phyloP scores from a whole-genome alignment of 768 basidiomycete genomes.

The Boletus subcaerulescens region DNA sequence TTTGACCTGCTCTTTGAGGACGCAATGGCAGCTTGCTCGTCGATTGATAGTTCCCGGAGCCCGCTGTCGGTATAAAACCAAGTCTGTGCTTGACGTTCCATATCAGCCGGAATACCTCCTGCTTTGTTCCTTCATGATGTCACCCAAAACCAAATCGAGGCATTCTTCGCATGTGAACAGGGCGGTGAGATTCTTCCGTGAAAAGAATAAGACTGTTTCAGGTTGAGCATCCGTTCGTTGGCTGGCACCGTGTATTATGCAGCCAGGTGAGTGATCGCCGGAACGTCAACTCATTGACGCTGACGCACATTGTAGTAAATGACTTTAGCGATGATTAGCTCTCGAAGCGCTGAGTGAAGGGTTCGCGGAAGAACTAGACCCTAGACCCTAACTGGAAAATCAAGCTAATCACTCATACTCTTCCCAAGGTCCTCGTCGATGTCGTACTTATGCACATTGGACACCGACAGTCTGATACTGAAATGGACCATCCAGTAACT shows the following conservation, averaged over 20 bases:
- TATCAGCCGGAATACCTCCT: neutral
- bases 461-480: too few species aligned
- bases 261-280: slow-evolving; percentile 14
- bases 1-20: too few species aligned
- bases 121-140: neutral
- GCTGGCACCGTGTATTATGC: slow-evolving; percentile 15
- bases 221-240: slow-evolving; percentile 21
- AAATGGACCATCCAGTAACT: slow-evolving; percentile 6
- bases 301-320: slow-evolving; percentile 11
- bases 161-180: slow-evolving; percentile 36
- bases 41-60: neutral
- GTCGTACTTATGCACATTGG: too few species aligned
- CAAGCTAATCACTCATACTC: neutral
- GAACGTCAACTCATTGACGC: neutral
- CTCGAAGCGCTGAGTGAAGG: slow-evolving; percentile 17
- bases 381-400: slow-evolving; percentile 24
- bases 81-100: neutral
- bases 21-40: too few species aligned
- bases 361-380: slow-evolving; percentile 13
- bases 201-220: slow-evolving; percentile 34
- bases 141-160: slow-evolving; percentile 18
- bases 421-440: too few species aligned
- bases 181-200: slow-evolving; percentile 23
- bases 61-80: too few species aligned
- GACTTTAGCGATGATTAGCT: neutral